These are phyloP conservation scores for Xylariaceae sp. DNA, from an alignment of 2,329 filamentous ascomycete species.

Conservation along the genomic window DNA sequence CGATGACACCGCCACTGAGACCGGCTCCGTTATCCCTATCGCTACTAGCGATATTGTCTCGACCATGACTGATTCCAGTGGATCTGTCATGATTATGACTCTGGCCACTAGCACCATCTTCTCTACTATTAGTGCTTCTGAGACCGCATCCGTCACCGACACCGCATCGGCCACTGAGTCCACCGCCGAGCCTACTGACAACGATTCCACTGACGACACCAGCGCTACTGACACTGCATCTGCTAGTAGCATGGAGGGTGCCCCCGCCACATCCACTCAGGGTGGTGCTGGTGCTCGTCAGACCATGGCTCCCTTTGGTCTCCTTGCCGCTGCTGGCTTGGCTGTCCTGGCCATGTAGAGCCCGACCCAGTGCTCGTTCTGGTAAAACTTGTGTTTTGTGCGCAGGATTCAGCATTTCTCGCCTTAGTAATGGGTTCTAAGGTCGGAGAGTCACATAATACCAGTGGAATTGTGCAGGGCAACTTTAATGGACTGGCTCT, in stretches of 20 bases:
- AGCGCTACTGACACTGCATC: constrained; percentile 22
- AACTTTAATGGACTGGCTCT: constrained; percentile 19
- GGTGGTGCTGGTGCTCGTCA: constrained; percentile 18
- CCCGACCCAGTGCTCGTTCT: neutral
- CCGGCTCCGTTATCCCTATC: constrained; percentile 10
- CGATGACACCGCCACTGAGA: constrained; percentile 15
- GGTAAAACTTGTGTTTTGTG: constrained; percentile 16
- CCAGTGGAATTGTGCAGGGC: constrained; percentile 22
- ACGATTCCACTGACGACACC: constrained; percentile 21
- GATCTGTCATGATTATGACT: constrained; percentile 20
- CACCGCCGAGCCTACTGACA: constrained; percentile 14
- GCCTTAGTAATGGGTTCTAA: constrained; percentile 20
- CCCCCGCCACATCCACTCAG: constrained; percentile 6
- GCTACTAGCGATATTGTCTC: constrained; percentile 16
- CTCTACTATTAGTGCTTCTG: constrained; percentile 16
- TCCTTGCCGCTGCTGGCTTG: constrained; percentile 30
- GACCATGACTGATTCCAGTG: constrained; percentile 19
- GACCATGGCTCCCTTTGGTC: constrained; percentile 29
- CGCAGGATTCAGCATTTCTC: constrained; percentile 21
- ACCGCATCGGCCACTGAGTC: constrained; percentile 19
- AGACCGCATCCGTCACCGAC: constrained; percentile 16
- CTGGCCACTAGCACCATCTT: constrained; percentile 24
- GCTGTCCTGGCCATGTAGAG: constrained; percentile 29
- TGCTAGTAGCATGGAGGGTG: constrained; percentile 10
- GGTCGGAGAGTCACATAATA: constrained; percentile 24